Conservation (phyloP, 2,329 filamentous ascomycete genomes). For the Fusarium musae region DNA sequence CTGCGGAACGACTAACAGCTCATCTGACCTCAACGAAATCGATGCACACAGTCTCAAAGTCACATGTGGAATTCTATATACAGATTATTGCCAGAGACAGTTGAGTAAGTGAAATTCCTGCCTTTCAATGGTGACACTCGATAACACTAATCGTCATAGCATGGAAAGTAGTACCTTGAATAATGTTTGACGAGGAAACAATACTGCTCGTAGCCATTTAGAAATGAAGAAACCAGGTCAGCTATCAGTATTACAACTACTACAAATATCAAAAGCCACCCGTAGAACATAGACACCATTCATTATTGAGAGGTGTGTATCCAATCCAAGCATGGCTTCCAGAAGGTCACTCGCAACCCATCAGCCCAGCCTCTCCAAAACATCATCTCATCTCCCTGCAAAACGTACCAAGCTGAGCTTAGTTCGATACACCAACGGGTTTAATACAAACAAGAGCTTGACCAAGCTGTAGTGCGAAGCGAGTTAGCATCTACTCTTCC, state of each 20-base stretch:
- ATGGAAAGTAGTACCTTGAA: neutral
- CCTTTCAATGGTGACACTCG: rapidly evolving
- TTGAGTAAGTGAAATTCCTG: neutral
- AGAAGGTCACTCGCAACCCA: rapidly evolving
- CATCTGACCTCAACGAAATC: neutral
- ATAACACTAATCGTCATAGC: neutral
- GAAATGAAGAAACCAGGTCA: neutral
- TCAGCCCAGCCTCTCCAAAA: rapidly evolving
- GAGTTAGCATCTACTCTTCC: neutral
- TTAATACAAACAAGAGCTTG: neutral
- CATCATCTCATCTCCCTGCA: too few relatives aligned
- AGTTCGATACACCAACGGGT: neutral
- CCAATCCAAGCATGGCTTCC: neutral
- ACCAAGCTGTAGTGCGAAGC: neutral
- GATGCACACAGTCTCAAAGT: neutral
- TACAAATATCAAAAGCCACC: too few relatives aligned
- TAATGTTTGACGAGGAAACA: too few relatives aligned
- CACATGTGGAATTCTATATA: rapidly evolving
- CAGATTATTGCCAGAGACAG: neutral
- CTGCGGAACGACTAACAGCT: too few relatives aligned
- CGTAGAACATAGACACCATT: rapidly evolving
- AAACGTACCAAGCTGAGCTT: rapidly evolving
- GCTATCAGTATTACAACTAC: neutral
- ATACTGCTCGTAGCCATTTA: neutral
- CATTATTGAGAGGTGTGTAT: neutral